Conservation (phyloP, 2,329 filamentous ascomycete species). For the Trichoderma simmonsii region DNA sequence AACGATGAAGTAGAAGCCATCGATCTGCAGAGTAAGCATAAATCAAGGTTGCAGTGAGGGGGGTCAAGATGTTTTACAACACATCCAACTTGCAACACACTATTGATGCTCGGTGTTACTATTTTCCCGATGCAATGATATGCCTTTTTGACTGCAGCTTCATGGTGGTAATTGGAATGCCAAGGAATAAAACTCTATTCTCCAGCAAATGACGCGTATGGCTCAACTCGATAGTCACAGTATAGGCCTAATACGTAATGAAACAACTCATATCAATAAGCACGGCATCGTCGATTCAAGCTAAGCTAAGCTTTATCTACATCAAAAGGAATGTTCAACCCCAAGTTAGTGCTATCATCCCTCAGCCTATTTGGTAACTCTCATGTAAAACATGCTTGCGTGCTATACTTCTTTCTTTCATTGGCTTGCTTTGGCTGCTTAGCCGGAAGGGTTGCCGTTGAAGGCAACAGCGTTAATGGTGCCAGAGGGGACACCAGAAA, state of each 20-base stretch:
- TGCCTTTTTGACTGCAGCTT: background rate
- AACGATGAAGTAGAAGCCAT: background rate
- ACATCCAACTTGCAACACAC: background rate
- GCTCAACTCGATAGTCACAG: background rate
- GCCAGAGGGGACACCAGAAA: slow-evolving; percentile 30
- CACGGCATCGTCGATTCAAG: background rate
- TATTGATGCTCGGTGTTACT: background rate
- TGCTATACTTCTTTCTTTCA: background rate
- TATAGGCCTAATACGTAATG: background rate
- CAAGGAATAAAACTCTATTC: background rate
- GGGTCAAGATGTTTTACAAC: background rate
- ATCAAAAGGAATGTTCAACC: background rate
- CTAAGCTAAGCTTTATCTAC: slow-evolving; percentile 1
- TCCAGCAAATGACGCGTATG: background rate
- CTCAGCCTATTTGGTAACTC: background rate
- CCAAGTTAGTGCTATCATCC: background rate
- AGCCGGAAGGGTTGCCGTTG: slow-evolving; percentile 37
- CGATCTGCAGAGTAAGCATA: background rate
- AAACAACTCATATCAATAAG: background rate
- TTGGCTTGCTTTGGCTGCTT: background rate
- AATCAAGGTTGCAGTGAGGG: background rate
- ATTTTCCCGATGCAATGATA: background rate
- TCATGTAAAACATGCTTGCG: background rate
- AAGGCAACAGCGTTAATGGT: slow-evolving; percentile 44
- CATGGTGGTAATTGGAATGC: background rate